These are phyloP conservation scores for Moesziomyces sp. DNA, from an alignment of 1,284 basidiomycete genomes.

Conservation along the genomic window DNA sequence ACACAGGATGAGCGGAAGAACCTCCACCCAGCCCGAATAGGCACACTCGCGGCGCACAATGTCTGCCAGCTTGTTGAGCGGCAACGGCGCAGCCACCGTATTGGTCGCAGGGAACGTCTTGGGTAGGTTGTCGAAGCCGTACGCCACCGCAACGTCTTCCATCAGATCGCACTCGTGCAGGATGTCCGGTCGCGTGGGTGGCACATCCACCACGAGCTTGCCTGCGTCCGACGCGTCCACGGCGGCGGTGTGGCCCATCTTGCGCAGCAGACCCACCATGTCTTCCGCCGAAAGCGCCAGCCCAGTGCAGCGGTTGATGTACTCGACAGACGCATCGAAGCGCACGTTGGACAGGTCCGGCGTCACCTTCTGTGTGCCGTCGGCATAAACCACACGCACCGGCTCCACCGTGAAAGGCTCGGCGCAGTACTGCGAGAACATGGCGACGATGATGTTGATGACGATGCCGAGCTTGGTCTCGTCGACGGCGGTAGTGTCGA, in stretches of 20 bases:
- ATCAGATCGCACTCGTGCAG: slow-evolving; percentile 98
- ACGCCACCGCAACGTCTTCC: slow-evolving; percentile 97
- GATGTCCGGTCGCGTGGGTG: slow-evolving; percentile 93
- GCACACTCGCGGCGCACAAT: slow-evolving; percentile 90
- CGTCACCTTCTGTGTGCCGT: slow-evolving; percentile 78
- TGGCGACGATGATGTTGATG: slow-evolving; percentile 89
- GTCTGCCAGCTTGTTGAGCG: slow-evolving; percentile 90
- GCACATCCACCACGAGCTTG: slow-evolving; percentile 81
- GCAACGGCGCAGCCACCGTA: slow-evolving; percentile 91
- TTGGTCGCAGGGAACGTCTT: slow-evolving; percentile 91
- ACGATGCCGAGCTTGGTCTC: slow-evolving; percentile 96
- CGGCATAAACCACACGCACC: slow-evolving; percentile 59
- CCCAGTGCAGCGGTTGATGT: slow-evolving; percentile 95
- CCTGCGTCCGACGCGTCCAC: slow-evolving; percentile 69
- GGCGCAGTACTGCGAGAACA: slow-evolving; percentile 97
- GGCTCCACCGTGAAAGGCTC: slow-evolving; percentile 77
- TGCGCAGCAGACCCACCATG: slow-evolving; percentile 76
- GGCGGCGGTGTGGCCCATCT: slow-evolving; percentile 73
- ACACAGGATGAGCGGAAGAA: slow-evolving; percentile 94
- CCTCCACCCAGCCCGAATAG: slow-evolving; percentile 93
- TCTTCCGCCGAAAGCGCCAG: slow-evolving; percentile 76
- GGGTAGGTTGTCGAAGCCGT: slow-evolving; percentile 96
- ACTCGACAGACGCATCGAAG: slow-evolving; percentile 83
- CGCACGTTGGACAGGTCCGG: slow-evolving; percentile 81
- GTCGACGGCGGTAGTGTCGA: slow-evolving; percentile 98